Conservation (phyloP, 2,329 filamentous ascomycete species). For the Chaetomium sp. region DNA sequence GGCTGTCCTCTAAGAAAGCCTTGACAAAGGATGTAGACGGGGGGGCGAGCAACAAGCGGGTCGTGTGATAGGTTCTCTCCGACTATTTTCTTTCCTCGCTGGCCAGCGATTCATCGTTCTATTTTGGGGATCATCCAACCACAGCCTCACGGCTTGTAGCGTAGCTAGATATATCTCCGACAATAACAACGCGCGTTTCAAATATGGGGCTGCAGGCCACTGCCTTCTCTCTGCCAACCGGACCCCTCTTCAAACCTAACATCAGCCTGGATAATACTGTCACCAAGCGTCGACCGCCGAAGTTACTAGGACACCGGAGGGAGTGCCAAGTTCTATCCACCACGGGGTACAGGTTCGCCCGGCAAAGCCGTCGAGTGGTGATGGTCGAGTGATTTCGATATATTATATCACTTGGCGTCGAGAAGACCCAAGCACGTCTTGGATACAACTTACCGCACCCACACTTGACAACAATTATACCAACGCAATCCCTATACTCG, state of each 20-base stretch:
- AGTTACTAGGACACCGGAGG: no score
- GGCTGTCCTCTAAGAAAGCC: not conserved
- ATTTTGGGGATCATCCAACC: not conserved
- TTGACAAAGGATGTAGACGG: not conserved
- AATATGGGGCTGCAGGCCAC: not conserved
- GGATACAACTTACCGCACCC: not conserved
- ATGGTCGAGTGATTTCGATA: no score
- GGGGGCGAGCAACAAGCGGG: not conserved
- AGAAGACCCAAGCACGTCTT: no score
- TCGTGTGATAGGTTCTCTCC: not conserved
- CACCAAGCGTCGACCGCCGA: not conserved
- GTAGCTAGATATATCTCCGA: not conserved
- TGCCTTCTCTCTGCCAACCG: not conserved
- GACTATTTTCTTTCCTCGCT: not conserved
- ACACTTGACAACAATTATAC: not conserved
- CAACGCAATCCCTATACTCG: not conserved
- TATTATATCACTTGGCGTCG: no score
- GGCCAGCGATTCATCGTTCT: not conserved
- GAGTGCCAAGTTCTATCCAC: no score
- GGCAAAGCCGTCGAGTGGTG: no score
- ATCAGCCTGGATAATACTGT: not conserved
- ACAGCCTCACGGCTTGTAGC: not conserved
- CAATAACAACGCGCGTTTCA: not conserved
- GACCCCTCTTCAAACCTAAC: not conserved
- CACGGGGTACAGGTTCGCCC: no score